Evolutionary conservation across 2,329 filamentous ascomycete species (phyloP), one percentile per base, ranked within the genome.

Genomic region (Colletotrichum sp.): DNA sequence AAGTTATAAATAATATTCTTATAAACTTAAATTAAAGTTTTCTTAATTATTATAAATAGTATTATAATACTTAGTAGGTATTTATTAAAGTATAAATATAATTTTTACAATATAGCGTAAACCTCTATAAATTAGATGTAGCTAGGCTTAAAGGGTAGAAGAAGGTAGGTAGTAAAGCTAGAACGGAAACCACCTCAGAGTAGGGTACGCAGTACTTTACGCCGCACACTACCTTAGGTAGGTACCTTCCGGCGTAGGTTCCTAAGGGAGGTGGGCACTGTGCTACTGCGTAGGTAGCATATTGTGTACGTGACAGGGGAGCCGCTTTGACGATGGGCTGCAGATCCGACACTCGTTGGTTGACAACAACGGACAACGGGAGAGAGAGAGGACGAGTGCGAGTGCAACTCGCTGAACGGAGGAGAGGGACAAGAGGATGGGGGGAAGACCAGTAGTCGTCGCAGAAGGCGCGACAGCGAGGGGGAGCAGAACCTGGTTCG

Each of bases 301-400:
- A 12, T 22, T 48, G 27, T 43, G 13, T 25, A 56, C 36, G 71
- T 56, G 55, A 27, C 39, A 64, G 66, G 66, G 66, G 39, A 64
- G 56, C 39, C 71, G 71, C 71, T 73, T 70, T 73, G 71, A 74
- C 56, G 48, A 58, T 25, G 32, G 25, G 30, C 39, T 70, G 66
- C 58, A 70, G 58, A 74, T 74, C 58, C 60, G 66, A 74, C 66
- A 43, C 58, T 64, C 10, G 15, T 39, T 43, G 27, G 43, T 48
- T 48, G 43, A 13, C 43, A 48, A 55, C 58, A 60, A 69, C 58
- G 43, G 32, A 55, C 58, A 65, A 48, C 64, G 56, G 43, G 65
- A 43, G 32, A 56, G 39, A 9, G 30, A 18, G 39, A 43, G 10
- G 36, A 18, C 16, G 36, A 39, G 36, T 18, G 36, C 36, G 16